Base-by-base conservation (phyloP, 148 eudicot genomes). In the Spergularia marina region DNA sequence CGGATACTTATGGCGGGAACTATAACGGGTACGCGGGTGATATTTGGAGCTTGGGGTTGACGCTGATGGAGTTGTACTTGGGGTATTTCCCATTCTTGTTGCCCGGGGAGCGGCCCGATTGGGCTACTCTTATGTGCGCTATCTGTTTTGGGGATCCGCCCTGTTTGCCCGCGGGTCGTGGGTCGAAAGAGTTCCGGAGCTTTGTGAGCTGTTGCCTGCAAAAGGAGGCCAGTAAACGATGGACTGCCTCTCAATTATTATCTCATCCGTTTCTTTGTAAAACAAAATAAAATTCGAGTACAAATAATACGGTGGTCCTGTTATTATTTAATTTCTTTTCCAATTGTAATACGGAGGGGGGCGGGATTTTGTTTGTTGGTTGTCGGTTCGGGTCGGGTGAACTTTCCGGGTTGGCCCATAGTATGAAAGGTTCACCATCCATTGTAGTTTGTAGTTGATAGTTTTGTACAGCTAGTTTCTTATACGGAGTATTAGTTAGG, bases 101-200 rank as follows among this genome's bases (percentile, higher is more conserved):
- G 47, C 84, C 88, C 34, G 98, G 97, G 15, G 86, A 94, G 71
- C 82, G 90, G 17, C 97, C 95, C 67, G 98, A 94, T 70, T 94
- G 98, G 98, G 95, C 98, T 8, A 88, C 97, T 4, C 76, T 94
- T 10, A 91, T 94, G 98, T 94, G 97, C 58, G 97, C 97, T 0
- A 94, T 94, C 59, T 94, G 98, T 59, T 94, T 94, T 58, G 98
- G 97, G 2, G 98, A 91, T 53, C 90, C 95, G 61, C 97, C 97
- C 17, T 70, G 71, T 16, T 78, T 91, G 82, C 87, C 82, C 13
- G 65, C 62, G 21, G 80, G 81, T 10, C 49, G 69, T 63, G 81
- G 81, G 25, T 85, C 87, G 39, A 47, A 60, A 1, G 83, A 82
- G 68, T 85, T 85, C 34, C 66, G 83, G 75, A 80, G 76, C 69